Base-by-base conservation (phyloP, 192 early-diverging fungal genomes). In the Coemansia sp. region DNA sequence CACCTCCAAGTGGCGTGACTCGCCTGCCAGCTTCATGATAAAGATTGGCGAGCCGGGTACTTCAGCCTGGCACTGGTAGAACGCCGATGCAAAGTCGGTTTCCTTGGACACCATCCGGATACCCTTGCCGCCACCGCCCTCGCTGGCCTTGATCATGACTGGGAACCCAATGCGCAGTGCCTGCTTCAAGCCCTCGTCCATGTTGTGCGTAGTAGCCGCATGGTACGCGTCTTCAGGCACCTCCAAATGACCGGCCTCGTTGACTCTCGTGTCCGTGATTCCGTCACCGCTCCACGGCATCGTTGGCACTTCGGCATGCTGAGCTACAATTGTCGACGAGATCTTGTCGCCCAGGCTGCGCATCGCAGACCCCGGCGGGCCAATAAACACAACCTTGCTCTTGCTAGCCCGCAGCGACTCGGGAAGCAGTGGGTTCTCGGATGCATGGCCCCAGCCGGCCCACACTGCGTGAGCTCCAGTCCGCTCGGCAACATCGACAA, bases 371-470 rank as follows among this genome's bases (percentile, higher is more conserved):
- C 93, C 87, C 2, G 97, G 95, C 25, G 97, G 97, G 61, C 97
- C 97, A 61, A 99, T 96, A 66, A 99, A 99, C 50, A 96, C 87
- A 63, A 92, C 86, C 64, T 88, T 90, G 66, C 88, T 81, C 66
- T 87, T 88, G 57, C 89, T 86, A 58, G 84, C 85, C 47, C 89
- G 82, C 15, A 98, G 89, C 65, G 89, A 87, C 76, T 99, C 97
- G 61, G 94, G 93, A 58, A 99, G 84, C 58, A 91, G 81, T 49
- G 97, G 97, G 73, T 99, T 97, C 73, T 99, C 97, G 15, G 97
- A 99, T 12, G 97, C 97, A 63, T 97, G 96, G 52, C 97, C 97
- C 97, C 97, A 99, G 48, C 97, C 97, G 67, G 96, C 97, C 91
- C 94, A 44, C 90, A 57, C 40, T 18, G 52, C 74, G 81, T 97